phyloP scores from a whole-genome alignment of 768 basidiomycete species.

The Leccinum sublutescens region DNA sequence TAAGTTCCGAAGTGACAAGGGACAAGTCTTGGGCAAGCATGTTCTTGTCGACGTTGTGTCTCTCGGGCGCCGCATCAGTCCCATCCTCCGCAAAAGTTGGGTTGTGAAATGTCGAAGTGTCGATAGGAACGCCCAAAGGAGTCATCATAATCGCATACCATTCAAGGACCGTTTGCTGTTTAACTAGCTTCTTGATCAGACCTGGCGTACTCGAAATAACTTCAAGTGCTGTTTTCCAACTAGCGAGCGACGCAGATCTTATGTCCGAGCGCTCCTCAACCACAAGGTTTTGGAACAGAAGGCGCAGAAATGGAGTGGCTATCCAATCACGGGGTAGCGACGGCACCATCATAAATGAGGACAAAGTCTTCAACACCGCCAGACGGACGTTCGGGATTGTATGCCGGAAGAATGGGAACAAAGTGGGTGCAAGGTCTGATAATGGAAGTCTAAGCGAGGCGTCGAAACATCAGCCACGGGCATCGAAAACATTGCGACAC shows the following conservation, averaged over 20 bases:
- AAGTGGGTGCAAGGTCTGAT: constrained; percentile 75
- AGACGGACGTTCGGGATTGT: constrained; percentile 92
- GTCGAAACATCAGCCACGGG: constrained; percentile 3
- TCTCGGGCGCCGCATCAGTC: constrained; percentile 47
- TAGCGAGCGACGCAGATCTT: constrained; percentile 63
- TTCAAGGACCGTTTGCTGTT: constrained; percentile 62
- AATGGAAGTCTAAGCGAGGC: constrained; percentile 61
- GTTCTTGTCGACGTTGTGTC: constrained; percentile 95
- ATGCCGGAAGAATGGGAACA: constrained; percentile 97
- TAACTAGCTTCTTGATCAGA: constrained; percentile 51
- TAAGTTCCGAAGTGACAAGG: constrained; percentile 70
- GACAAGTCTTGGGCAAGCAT: constrained; percentile 91
- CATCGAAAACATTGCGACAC: constrained; percentile 30
- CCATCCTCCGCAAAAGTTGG: constrained; percentile 51
- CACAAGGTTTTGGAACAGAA: constrained; percentile 92
- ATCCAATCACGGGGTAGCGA: constrained; percentile 83
- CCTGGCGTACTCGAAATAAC: constrained; percentile 47
- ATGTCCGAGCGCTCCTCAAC: constrained; percentile 89
- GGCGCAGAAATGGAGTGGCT: constrained; percentile 66
- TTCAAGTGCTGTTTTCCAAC: constrained; percentile 72
- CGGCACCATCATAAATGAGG: constrained; percentile 79
- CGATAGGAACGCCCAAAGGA: constrained; percentile 79
- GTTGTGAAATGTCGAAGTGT: constrained; percentile 65
- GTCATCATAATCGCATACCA: constrained; percentile 92
- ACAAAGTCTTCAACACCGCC: constrained; percentile 86